Conservation (phyloP, 805 yeast species). For the Hanseniaspora pseudoguilliermondii region DNA sequence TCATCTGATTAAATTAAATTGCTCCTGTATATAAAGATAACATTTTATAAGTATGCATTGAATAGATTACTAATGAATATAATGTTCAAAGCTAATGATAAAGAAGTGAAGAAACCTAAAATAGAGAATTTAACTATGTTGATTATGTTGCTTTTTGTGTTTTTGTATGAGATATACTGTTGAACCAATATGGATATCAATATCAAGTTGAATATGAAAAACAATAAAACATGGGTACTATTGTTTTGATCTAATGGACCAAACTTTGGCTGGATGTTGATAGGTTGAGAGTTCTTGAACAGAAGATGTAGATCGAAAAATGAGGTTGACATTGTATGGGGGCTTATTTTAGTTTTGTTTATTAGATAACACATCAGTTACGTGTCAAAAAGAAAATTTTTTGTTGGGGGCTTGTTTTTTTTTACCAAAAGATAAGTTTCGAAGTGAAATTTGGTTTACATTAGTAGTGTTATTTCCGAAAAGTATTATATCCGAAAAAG, state of each 20-base stretch:
- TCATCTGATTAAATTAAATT: background rate
- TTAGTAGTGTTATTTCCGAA: too few relatives aligned
- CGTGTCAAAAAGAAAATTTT: too few relatives aligned
- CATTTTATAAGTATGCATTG: slow-evolving; percentile 2
- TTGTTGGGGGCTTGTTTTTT: too few relatives aligned
- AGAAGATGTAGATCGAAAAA: slow-evolving; percentile 2
- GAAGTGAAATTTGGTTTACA: too few relatives aligned
- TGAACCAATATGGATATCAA: background rate
- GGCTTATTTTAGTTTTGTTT: too few relatives aligned
- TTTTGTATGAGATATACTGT: background rate
- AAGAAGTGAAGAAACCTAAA: background rate
- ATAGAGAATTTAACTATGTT: background rate
- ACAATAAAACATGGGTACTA: background rate
- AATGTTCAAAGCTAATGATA: slow-evolving; percentile 1
- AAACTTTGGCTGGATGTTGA: slow-evolving; percentile 10
- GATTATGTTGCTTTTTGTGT: background rate
- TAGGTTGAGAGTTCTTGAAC: background rate
- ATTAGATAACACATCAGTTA: too few relatives aligned
- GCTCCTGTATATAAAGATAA: background rate
- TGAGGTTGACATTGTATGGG: background rate
- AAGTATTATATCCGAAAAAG: too few relatives aligned
- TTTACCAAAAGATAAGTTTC: too few relatives aligned
- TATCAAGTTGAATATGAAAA: slow-evolving; percentile 1
- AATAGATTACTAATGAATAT: slow-evolving; percentile 10
- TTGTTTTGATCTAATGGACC: slow-evolving; percentile 1